phyloP scores from a whole-genome alignment of 169 alveolate genomes.

The Cryptosporidium ryanae region DNA sequence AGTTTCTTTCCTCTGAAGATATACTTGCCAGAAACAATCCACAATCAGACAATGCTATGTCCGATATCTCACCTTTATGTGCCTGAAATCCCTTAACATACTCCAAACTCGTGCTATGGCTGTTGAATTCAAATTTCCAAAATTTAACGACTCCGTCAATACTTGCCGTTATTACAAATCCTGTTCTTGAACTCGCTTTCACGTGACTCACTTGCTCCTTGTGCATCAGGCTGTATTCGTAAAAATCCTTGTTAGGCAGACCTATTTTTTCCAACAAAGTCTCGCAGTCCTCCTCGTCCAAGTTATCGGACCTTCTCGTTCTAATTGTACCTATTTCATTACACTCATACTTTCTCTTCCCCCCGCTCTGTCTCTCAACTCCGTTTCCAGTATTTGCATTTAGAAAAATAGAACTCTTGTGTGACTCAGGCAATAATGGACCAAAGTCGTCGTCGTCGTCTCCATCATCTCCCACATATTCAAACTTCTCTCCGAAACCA shows the following conservation, averaged over 20 bases:
- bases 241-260: slow-evolving; percentile 85
- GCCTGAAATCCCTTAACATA: slow-evolving; percentile 96
- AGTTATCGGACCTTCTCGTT: neutral
- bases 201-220: slow-evolving; percentile 87
- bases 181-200: slow-evolving; percentile 86
- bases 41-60: slow-evolving; percentile 79
- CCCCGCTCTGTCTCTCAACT: neutral
- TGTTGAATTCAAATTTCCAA: slow-evolving; percentile 92
- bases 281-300: slow-evolving; percentile 21
- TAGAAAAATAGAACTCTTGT: neutral
- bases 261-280: slow-evolving; percentile 79
- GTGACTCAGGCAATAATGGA: neutral
- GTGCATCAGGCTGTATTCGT: slow-evolving; percentile 92
- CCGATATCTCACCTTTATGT: slow-evolving; percentile 89
- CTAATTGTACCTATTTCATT: neutral
- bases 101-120: slow-evolving; percentile 81
- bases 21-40: slow-evolving; percentile 82
- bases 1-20: slow-evolving; percentile 80
- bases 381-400: neutral
- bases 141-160: slow-evolving; percentile 95
- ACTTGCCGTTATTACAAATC: slow-evolving; percentile 93
- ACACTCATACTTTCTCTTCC: no score
- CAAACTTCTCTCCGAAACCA: neutral
- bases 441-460: neutral
- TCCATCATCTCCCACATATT: neutral